Base-by-base conservation (phyloP, 345 rosid species). In the Moricandia arvensis region DNA sequence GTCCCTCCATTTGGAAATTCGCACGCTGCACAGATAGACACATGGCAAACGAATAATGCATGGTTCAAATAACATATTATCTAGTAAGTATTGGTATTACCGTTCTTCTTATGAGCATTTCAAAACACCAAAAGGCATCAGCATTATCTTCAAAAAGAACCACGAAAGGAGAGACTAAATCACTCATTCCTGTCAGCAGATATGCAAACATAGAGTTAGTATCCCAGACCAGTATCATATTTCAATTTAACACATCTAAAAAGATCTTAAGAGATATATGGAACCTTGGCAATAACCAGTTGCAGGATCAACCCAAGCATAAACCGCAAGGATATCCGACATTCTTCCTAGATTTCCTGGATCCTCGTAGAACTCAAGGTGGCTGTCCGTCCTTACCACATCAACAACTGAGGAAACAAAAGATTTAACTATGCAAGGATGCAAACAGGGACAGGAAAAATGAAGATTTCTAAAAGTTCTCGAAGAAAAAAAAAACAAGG, bases 121-220 rank as follows among this genome's bases (percentile, higher is more conserved):
- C 98, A 82, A 93, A 93, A 86, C 97, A 93, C 98, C 98, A 93
- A 82, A 93, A 93, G 62, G 98, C 98, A 79, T 93, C 98, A 5
- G 90, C 93, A 68, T 93, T 78, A 75, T 93, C 98, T 84, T 91
- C 98, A 78, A 89, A 93, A 17, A 93, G 89, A 79, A 93, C 88
- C 75, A 93, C 87, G 33, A 93, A 93, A 75, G 96, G 98, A 76
- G 98, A 93, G 80, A 93, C 81, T 80, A 93, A 82, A 81, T 93
- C 98, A 24, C 98, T 93, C 98, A 93, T 93, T 68, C 97, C 98
- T 93, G 78, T 53, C 71, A 83, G 55, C 76, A 83, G 33, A 81
- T 59, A 71, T 55, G 54, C 63, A 69, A 76, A 15, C 43, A 75
- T 34, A 68, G 6, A 61, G 29, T 64, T 58, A 75, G 75, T 21